Percentiles rank a stretch among this genome's conserved stretches.
phyloP scores from a whole-genome alignment of 139 green algal genomes.

The Axilococcus clingmanii region DNA sequence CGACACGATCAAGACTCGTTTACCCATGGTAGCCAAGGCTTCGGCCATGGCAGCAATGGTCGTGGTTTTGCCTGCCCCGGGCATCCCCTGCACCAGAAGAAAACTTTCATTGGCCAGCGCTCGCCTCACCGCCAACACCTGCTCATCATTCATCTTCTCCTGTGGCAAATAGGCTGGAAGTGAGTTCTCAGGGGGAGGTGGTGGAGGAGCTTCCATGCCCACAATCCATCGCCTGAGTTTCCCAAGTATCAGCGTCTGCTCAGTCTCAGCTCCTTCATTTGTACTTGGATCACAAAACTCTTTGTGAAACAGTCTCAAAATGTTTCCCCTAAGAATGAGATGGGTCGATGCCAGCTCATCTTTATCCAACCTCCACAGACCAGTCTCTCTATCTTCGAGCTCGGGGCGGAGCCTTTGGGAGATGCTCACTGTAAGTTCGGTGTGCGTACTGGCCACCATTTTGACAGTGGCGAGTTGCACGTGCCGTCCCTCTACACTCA shows the following conservation, averaged over 20 bases:
- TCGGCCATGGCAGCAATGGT: slow-evolving; percentile 46
- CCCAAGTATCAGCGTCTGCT: too few species aligned
- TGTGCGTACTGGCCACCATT: too few species aligned
- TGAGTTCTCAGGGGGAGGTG: background rate
- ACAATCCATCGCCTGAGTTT: slow-evolving; percentile 47
- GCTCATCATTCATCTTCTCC: slow-evolving; percentile 54
- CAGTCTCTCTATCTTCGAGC: too few species aligned
- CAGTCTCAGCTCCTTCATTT: background rate
- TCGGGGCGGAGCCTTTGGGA: too few species aligned
- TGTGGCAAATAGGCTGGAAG: background rate
- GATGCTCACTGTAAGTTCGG: too few species aligned
- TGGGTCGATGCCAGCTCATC: slow-evolving; percentile 50
- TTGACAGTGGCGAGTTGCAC: too few species aligned
- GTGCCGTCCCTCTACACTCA: too few species aligned
- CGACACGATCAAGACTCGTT: slow-evolving; percentile 71
- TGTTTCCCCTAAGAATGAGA: slow-evolving; percentile 41
- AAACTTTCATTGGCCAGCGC: slow-evolving; percentile 64
- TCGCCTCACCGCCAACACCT: slow-evolving; percentile 46
- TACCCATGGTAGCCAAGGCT: slow-evolving; percentile 39
- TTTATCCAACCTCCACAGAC: slow-evolving; percentile 61
- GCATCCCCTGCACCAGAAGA: slow-evolving; percentile 78
- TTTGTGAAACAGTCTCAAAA: slow-evolving; percentile 34
- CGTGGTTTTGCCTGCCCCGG: slow-evolving; percentile 69
- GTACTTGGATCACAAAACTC: background rate
- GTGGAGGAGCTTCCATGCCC: slow-evolving; percentile 33